These are phyloP conservation scores for Gyrodon lividus DNA, from an alignment of 768 basidiomycete genomes.

Conservation along the genomic window DNA sequence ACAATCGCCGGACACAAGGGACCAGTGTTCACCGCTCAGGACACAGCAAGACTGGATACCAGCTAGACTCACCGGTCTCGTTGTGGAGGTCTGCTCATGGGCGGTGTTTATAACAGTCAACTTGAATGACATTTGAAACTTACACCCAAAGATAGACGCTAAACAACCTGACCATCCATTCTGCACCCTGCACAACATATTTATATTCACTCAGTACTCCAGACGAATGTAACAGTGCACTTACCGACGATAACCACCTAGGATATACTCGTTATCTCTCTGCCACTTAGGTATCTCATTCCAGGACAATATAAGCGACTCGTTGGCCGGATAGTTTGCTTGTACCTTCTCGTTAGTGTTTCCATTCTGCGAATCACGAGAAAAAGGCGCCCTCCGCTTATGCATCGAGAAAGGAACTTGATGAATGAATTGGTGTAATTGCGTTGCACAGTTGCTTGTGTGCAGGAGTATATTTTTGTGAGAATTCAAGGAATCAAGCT, in stretches of 20 bases:
- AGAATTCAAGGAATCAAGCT: background rate
- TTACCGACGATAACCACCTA: conserved; percentile 69
- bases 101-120: conserved; percentile 15
- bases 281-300: conserved; percentile 65
- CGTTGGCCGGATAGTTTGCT: conserved; percentile 1
- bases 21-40: conserved; percentile 2
- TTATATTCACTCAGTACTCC: background rate
- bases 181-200: conserved; percentile 44
- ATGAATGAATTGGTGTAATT: background rate
- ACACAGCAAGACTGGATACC: background rate
- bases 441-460: background rate
- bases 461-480: background rate
- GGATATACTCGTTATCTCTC: conserved; percentile 71
- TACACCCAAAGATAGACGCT: conserved; percentile 65
- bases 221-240: conserved; percentile 12
- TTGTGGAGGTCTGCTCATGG: conserved; percentile 65
- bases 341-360: background rate
- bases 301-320: conserved; percentile 45
- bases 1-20: conserved; percentile 13
- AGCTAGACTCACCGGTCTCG: conserved; percentile 55
- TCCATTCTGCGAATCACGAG: conserved; percentile 10
- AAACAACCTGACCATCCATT: conserved; percentile 63
- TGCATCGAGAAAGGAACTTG: conserved; percentile 14
- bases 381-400: conserved; percentile 7
- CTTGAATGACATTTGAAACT: conserved; percentile 29